Base-by-base conservation (phyloP, 2,329 filamentous ascomycete species). In the Cercospora sp. region DNA sequence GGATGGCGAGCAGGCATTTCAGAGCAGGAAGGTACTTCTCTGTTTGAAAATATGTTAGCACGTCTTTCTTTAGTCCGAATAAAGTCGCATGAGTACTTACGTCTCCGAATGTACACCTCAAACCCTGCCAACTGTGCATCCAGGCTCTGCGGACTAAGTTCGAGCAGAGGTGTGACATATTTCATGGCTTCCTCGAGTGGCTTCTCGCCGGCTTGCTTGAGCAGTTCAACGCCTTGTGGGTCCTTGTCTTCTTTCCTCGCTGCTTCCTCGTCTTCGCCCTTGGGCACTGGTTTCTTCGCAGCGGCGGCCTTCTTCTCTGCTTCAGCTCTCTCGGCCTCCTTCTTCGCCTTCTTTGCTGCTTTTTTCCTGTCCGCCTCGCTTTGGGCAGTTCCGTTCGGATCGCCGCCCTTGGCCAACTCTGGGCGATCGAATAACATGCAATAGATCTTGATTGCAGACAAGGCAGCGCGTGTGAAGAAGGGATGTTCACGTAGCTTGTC, bases 401-500 rank as follows among this genome's bases (percentile, higher is more conserved):
- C 88, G 74, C 94, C 92, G 78, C 92, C 95, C 81, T 90, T 92
- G 0, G 84, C 83, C 13, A 89, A 82, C 65, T 89, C 82, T 0
- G 91, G 91, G 70, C 91, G 88, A 74, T 97, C 94, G 70, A 91
- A 85, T 72, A 99, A 85, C 71, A 88, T 84, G 30, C 97, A 78
- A 79, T 97, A 98, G 34, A 96, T 85, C 69, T 90, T 87, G 69
- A 97, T 87, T 5, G 94, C 94, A 63, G 89, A 89, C 26, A 97
- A 83, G 0, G 95, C 94, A 60, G 92, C 91, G 55, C 93, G 87
- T 4, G 91, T 90, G 81, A 92, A 99, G 83, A 97, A 97, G 1
- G 95, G 95, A 79, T 99, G 95, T 75, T 97, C 91, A 65, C 93
- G 90, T 55, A 98, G 82, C 70, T 89, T 88, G 77, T 99, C 94